These are phyloP conservation scores for Collybia nuda DNA, from an alignment of 768 basidiomycete genomes.

Conservation along the genomic window DNA sequence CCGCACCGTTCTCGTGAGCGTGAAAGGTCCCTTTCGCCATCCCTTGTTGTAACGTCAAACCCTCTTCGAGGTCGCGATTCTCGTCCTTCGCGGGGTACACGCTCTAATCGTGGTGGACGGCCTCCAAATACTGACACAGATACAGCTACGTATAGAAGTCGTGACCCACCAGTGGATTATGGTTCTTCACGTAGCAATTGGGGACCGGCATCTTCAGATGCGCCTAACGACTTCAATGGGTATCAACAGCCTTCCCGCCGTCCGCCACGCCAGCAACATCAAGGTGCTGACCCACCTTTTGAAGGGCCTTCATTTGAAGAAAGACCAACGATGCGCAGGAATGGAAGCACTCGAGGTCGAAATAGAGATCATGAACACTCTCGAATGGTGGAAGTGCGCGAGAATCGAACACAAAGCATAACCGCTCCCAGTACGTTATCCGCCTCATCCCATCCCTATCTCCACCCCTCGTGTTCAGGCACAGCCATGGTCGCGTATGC, in stretches of 20 bases:
- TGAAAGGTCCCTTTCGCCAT: conserved; percentile 26
- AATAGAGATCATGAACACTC: conserved; percentile 27
- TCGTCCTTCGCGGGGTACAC: conserved; percentile 20
- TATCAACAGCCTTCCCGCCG: conserved; percentile 18
- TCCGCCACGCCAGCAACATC: conserved; percentile 5
- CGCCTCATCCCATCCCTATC: conserved; percentile 47
- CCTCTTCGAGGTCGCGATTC: conserved; percentile 22
- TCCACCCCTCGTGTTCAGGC: conserved; percentile 35
- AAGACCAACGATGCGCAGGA: conserved; percentile 20
- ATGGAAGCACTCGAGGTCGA: conserved; percentile 24
- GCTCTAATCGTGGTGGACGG: conserved; percentile 24
- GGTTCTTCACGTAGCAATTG: conserved; percentile 24
- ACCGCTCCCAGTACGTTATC: conserved; percentile 63
- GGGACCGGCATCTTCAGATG: conserved; percentile 16
- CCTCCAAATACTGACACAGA: conserved; percentile 28
- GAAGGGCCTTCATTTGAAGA: conserved; percentile 16
- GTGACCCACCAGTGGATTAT: conserved; percentile 16
- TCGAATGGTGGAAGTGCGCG: conserved; percentile 22
- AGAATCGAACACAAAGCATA: conserved; percentile 32
- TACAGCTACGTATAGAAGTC: conserved; percentile 22
- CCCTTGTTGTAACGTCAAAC: conserved; percentile 12
- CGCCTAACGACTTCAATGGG: conserved; percentile 17
- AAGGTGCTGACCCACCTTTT: conserved; percentile 9
- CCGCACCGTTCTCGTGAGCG: conserved; percentile 26
- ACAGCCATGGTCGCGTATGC: conserved; percentile 28